Percentiles rank a stretch among this genome's conserved stretches.
These are phyloP conservation scores for Candida adriatica DNA, from an alignment of 805 yeast genomes.

Conservation along the genomic window DNA sequence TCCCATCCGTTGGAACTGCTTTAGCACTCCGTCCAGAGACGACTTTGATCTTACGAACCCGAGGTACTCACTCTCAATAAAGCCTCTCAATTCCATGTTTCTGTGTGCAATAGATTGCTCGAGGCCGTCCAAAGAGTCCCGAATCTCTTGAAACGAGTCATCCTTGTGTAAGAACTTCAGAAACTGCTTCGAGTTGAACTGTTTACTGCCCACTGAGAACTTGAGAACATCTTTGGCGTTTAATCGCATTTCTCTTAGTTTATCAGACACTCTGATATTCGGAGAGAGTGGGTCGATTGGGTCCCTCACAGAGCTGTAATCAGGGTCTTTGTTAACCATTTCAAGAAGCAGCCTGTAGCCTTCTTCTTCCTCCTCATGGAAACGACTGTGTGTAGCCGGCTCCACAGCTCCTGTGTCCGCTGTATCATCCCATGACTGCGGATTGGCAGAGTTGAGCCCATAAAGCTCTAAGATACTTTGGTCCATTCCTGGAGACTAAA, in stretches of 20 bases:
- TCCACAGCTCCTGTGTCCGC: constrained; percentile 19
- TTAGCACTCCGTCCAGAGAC: constrained; percentile 52
- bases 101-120: constrained; percentile 43
- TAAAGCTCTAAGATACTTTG: constrained; percentile 31
- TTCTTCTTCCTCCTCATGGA: constrained; percentile 16
- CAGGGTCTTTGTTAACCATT: constrained; percentile 21
- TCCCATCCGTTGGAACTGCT: constrained; percentile 40
- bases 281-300: constrained; percentile 54
- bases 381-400: constrained; percentile 23
- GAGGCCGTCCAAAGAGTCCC: constrained; percentile 39
- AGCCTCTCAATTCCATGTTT: constrained; percentile 39
- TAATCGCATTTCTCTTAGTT: constrained; percentile 35
- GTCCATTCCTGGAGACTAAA: constrained; percentile 17
- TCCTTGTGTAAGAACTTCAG: constrained; percentile 48
- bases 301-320: constrained; percentile 23
- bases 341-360: constrained; percentile 12
- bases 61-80: constrained; percentile 55
- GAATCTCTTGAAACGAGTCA: constrained; percentile 46
- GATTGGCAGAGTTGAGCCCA: constrained; percentile 36
- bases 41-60: constrained; percentile 61
- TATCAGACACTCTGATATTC: constrained; percentile 37
- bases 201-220: constrained; percentile 48
- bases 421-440: constrained; percentile 31
- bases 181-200: constrained; percentile 51
- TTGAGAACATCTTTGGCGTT: constrained; percentile 31